Conservation (phyloP, 2,329 filamentous ascomycete genomes). For the Leptographium procerum region DNA sequence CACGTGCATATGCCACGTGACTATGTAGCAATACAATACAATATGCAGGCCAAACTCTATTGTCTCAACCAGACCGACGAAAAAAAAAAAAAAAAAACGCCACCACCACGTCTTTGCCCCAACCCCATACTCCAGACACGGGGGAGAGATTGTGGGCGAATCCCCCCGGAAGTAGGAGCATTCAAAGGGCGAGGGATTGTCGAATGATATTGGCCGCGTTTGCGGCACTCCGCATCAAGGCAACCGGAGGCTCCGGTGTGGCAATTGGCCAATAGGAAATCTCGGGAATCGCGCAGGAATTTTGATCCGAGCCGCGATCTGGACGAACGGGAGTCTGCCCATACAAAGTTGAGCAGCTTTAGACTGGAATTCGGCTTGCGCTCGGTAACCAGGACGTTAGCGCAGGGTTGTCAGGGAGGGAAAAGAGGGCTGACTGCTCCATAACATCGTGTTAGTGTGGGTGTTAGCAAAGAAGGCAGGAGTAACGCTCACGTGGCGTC, state of each 20-base stretch:
- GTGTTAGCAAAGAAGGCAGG: too few relatives aligned
- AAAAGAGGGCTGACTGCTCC: too few relatives aligned
- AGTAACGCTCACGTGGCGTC: background rate
- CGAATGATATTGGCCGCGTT: background rate
- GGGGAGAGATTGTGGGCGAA: background rate
- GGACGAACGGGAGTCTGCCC: slow-evolving; percentile 1
- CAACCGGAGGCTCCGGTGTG: background rate
- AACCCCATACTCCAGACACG: background rate
- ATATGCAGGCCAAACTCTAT: too few relatives aligned
- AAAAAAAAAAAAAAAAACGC: too few relatives aligned
- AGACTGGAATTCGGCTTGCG: background rate
- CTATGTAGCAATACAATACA: background rate
- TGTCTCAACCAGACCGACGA: background rate
- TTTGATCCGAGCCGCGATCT: background rate
- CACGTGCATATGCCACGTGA: too few relatives aligned
- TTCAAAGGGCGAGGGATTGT: background rate
- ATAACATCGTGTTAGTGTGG: too few relatives aligned
- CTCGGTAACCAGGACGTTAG: background rate
- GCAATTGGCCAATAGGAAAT: background rate
- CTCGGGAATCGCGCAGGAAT: background rate
- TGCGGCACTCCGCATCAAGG: background rate
- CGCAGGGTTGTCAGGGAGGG: too few relatives aligned
- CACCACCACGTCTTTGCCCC: background rate
- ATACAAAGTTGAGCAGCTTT: background rate
- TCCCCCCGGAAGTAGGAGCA: background rate